Percentiles rank a stretch among this genome's conserved stretches.
phyloP scores from a whole-genome alignment of 768 basidiomycete genomes.

The Tylopilus subfusipes region DNA sequence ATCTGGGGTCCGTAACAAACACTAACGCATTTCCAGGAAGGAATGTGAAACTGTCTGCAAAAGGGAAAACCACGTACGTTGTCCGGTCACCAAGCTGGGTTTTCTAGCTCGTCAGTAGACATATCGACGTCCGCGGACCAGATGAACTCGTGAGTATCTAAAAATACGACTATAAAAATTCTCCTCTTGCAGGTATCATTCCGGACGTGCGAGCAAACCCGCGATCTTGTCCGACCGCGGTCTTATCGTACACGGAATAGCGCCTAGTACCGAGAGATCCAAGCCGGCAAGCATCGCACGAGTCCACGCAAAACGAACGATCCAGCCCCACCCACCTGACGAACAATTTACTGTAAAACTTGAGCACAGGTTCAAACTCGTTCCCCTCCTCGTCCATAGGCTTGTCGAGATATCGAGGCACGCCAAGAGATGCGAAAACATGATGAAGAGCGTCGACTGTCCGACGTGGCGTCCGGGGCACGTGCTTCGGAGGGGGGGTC shows the following conservation, averaged over 20 bases:
- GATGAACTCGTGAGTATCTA: too few relatives aligned
- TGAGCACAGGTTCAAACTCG: neutral
- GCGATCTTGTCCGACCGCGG: neutral
- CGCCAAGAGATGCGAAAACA: neutral
- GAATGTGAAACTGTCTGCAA: too few relatives aligned
- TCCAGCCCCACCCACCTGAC: neutral
- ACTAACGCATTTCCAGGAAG: too few relatives aligned
- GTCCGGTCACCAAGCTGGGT: too few relatives aligned
- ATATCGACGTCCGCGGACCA: too few relatives aligned
- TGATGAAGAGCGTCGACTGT: neutral
- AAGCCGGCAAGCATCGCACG: neutral
- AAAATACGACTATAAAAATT: too few relatives aligned
- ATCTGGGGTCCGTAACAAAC: too few relatives aligned
- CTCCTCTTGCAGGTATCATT: neutral
- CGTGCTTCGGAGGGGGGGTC: neutral
- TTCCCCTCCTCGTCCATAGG: neutral
- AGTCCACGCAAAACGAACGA: too few relatives aligned
- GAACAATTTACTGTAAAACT: neutral
- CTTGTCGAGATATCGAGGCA: neutral
- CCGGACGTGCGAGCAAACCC: neutral
- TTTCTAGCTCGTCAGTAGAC: too few relatives aligned
- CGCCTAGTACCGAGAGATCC: neutral
- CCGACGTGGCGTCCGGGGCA: constrained; percentile 4
- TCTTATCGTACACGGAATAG: neutral
- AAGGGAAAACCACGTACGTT: too few relatives aligned